Conservation (phyloP, 371 early-diverging fungal species). For the Furculomyces boomerangus region DNA sequence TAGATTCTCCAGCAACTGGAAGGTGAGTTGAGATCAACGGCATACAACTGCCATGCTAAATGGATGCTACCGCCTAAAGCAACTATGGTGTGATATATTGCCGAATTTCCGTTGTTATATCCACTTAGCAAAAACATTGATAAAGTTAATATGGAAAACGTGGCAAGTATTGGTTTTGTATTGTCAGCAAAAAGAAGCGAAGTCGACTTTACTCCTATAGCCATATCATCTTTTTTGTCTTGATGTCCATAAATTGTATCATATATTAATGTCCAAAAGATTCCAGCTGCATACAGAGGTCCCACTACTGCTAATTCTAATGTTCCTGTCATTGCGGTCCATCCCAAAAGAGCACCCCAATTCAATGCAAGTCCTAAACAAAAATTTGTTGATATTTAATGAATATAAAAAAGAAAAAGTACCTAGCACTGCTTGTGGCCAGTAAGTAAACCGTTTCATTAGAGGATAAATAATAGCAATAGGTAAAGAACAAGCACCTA, state of each 20-base stretch:
- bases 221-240: constrained; percentile 76
- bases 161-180: constrained; percentile 46
- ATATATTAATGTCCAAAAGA: constrained; percentile 89
- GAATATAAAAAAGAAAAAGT: background rate
- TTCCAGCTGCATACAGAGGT: constrained; percentile 71
- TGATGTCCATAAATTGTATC: constrained; percentile 92
- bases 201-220: constrained; percentile 81
- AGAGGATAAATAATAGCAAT: constrained; percentile 76
- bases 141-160: constrained; percentile 51
- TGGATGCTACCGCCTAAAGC: constrained; percentile 60
- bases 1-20: constrained; percentile 54
- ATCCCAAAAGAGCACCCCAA: constrained; percentile 89
- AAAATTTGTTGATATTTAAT: no score
- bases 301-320: constrained; percentile 43
- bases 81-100: constrained; percentile 47
- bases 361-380: constrained; percentile 83
- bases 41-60: constrained; percentile 61
- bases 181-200: constrained; percentile 68
- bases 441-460: constrained; percentile 89
- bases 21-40: constrained; percentile 45
- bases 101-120: constrained; percentile 56
- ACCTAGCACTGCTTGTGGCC: constrained; percentile 76
- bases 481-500: constrained; percentile 66
- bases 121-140: constrained; percentile 51
- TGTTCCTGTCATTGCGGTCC: constrained; percentile 68